Conservation (phyloP, 495 filamentous ascomycete genomes). For the Jackrogersella minutella region DNA sequence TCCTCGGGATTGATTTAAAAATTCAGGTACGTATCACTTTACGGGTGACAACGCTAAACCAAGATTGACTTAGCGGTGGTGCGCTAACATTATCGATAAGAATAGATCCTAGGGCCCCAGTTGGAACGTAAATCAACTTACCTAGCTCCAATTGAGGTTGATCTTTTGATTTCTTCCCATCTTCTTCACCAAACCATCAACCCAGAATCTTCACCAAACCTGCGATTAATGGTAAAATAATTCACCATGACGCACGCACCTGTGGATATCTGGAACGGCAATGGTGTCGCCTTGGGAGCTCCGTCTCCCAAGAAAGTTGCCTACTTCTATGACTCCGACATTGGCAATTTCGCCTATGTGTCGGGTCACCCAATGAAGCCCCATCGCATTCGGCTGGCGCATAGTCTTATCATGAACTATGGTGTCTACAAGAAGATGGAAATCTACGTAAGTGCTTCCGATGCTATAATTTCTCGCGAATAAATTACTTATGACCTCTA, state of each 20-base stretch:
- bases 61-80: too few relatives aligned
- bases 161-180: conserved; percentile 3
- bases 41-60: too few relatives aligned
- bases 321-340: conserved; percentile 98
- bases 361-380: conserved; percentile 99
- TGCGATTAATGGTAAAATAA: conserved; percentile 11
- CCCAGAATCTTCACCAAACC: neutral
- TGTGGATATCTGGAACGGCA: conserved; percentile 59
- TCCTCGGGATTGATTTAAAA: too few relatives aligned
- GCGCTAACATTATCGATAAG: neutral
- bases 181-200: conserved; percentile 9
- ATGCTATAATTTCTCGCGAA: neutral
- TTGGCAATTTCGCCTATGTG: conserved; percentile 96
- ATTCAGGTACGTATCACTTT: too few relatives aligned
- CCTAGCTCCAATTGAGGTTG: neutral
- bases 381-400: conserved; percentile 94
- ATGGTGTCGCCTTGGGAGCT: conserved; percentile 58
- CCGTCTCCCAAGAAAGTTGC: conserved; percentile 73
- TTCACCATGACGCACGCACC: conserved; percentile 51
- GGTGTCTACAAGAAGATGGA: conserved; percentile 98
- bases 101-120: neutral
- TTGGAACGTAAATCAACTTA: neutral
- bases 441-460: conserved; percentile 77
- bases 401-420: conserved; percentile 99
- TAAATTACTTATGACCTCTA: conserved; percentile 45